Evolutionary conservation across 306 rosid genomes (phyloP), one percentile per base, ranked within the genome.

Genomic region (Lithocarpus polystachyus): DNA sequence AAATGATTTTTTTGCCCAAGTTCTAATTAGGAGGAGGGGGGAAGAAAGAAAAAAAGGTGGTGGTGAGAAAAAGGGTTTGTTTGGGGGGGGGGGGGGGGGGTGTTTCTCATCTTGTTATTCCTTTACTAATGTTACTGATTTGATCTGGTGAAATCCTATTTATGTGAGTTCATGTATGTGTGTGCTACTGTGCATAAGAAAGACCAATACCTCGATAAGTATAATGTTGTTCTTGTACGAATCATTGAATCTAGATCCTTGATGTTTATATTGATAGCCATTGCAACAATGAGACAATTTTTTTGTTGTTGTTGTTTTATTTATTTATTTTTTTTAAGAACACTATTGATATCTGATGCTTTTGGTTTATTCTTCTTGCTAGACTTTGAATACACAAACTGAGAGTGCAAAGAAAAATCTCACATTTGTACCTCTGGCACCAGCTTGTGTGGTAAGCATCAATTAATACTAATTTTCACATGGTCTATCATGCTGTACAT

Each of bases 391-490:
- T 75, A 77, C 90, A 83, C 93, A 89, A 77, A 61, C 87, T 9
- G 97, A 91, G 68, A 80, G 82, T 79, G 80, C 68, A 54, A 91
- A 95, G 96, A 95, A 90, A 80, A 89, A 87, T 80, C 90, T 95
- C 75, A 93, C 98, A 14, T 95, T 95, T 82, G 85, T 95, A 82
- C 99, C 99, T 20, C 85, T 95, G 79, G 99, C 98, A 72, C 99
- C 98, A 33, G 98, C 99, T 29, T 93, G 98, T 65, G 99, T 95
- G 97, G 99, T 95, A 90, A 90, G 90, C 81, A 77, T 37, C 22
- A 40, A 45, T 65, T 28, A 70, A 76, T 75, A 80, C 43, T 45
- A 15, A 20, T 71, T 31, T 77, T 45, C 59, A 23, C 75, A 69
- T 6, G 54, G 15, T 62, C 53, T 28, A 72, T 26, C 60, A 15